A percentile compares a stretch with the other conserved stretches of the same genome.
Evolutionary conservation across 805 yeast species (phyloP).

Genomic region (Ogataea angusta): DNA sequence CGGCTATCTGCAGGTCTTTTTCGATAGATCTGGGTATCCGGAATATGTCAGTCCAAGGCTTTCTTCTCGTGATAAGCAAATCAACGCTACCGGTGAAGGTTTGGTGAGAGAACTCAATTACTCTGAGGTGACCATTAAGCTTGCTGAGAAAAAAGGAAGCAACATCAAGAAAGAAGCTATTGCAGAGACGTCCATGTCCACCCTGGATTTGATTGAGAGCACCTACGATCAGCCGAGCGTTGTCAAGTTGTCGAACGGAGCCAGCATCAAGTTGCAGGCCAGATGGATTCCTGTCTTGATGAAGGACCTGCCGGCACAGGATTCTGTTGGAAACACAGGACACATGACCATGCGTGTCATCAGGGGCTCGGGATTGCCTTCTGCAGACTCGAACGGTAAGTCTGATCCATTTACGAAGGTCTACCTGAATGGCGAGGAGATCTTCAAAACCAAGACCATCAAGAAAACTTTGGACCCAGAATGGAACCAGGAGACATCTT

Average conservation of each 20-base stretch:
- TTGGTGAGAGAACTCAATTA: constrained; percentile 69
- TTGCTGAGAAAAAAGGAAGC: constrained; percentile 51
- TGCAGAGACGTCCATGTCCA: constrained; percentile 64
- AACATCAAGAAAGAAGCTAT: constrained; percentile 56
- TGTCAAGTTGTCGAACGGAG: constrained; percentile 42
- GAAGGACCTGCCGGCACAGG: constrained; percentile 63
- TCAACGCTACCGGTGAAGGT: constrained; percentile 63
- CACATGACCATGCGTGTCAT: constrained; percentile 56
- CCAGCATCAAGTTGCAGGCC: constrained; percentile 50
- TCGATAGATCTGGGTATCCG: constrained; percentile 71
- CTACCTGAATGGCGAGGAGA: constrained; percentile 58
- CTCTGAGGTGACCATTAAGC: constrained; percentile 62
- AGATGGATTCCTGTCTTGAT: constrained; percentile 78
- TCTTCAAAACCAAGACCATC: constrained; percentile 71
- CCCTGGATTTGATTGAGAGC: constrained; percentile 59
- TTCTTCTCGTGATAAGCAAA: constrained; percentile 36
- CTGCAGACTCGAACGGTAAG: constrained; percentile 90
- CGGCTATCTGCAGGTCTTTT: constrained; percentile 67
- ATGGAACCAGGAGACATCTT: constrained; percentile 70
- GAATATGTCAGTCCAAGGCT: constrained; percentile 56
- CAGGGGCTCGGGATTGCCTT: constrained; percentile 63
- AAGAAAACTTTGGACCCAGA: constrained; percentile 90
- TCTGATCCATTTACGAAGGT: constrained; percentile 87
- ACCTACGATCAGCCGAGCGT: constrained; percentile 62
- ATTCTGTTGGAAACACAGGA: constrained; percentile 75